Evolutionary conservation across 208 protist genomes (phyloP), one percentile per base, ranked within the genome.

Genomic region (Crithidia brevicula): DNA sequence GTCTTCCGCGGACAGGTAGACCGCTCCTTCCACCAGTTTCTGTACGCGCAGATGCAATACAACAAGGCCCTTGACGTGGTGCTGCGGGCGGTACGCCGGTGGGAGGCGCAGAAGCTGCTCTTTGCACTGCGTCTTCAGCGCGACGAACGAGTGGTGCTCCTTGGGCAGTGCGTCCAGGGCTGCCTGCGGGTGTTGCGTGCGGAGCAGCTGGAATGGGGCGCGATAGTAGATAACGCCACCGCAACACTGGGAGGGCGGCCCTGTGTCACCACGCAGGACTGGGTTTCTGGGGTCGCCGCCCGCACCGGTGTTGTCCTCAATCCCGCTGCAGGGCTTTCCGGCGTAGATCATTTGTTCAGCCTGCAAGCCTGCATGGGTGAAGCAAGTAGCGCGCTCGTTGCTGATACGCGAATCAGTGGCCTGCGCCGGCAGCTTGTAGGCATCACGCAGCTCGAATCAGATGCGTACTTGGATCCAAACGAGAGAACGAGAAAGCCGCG

Each of bases 1-100:
- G 72, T 92, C 45, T 85, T 91, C 66, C 72, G 82, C 22, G 82
- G 78, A 3, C 72, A 86, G 68, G 78, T 33, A 18, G 83, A 81
- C 1, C 83, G 84, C 54, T 74, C 80, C 18, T 73, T 88, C 54
- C 54, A 84, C n/a, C 83, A 80, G 46, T 88, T 69, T 46, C 42
- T 92, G 34, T 87, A 91, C 67, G 28, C 77, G 34, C 56, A 74
- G 30, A 91, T 89, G 75, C 72, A 76, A 22, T 77, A 71, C 30
- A 86, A 84, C 45, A 54, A 50, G 1, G 85, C 80, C 0, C 63
- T 95, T 22, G 27, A 59, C 34, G 58, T 83, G 16, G 27, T 94
- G 4, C 66, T 63, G 23, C 61, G 67, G 11, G 76, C 56, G 15
- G 64, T 95, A 25, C 66, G 69, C n/a, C 51, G 79, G 38, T 81